Base-by-base conservation (phyloP, 2,329 filamentous ascomycete genomes). In the Aspergillus sclerotialis region DNA sequence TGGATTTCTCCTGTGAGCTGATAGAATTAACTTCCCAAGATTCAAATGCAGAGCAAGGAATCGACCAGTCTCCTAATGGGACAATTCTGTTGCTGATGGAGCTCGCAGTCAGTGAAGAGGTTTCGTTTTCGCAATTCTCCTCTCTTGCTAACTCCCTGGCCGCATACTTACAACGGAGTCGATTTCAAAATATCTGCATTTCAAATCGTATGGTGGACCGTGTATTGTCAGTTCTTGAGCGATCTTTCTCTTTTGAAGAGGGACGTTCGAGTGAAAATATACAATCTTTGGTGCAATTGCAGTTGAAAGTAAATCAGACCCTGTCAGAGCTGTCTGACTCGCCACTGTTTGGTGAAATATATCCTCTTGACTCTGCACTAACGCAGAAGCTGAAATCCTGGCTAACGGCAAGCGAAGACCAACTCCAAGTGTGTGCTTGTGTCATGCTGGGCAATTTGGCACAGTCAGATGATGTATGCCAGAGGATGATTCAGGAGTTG, bases 371-470 rank as follows among this genome's bases (percentile, higher is more conserved):
- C 5, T 63, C 60, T 10, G 19, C 50, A 7, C 43, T 67, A n/a
- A 48, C 58, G 4, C 42, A 56, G 12, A 58, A 45, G 1, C 38
- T 70, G 18, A 53, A 58, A 29, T 49, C 53, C 6, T 70, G 66
- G 65, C 52, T 69, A 11, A 39, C 43, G 9, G 48, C 52, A 14
- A 36, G 45, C 2, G 55, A 68, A 30, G 58, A 64, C n/a, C 63
- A 68, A 30, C 54, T 70, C 17, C 58, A 66, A 26, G 58, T 67
- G 30, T 67, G 65, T 33, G 58, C 65, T 12, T 69, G 66, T 39
- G 50, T 70, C 27, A 63, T 70, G 41, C 55, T 70, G 10, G 68
- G 68, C 6, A 71, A 71, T 37, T 37, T 69, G 23, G 65, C 65
- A 18, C 59, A 64, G 21, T 64, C 63, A 7, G 63, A 68, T 33